These are phyloP conservation scores for Lathyrus tuberosus DNA, from an alignment of 306 rosid species.

Conservation along the genomic window DNA sequence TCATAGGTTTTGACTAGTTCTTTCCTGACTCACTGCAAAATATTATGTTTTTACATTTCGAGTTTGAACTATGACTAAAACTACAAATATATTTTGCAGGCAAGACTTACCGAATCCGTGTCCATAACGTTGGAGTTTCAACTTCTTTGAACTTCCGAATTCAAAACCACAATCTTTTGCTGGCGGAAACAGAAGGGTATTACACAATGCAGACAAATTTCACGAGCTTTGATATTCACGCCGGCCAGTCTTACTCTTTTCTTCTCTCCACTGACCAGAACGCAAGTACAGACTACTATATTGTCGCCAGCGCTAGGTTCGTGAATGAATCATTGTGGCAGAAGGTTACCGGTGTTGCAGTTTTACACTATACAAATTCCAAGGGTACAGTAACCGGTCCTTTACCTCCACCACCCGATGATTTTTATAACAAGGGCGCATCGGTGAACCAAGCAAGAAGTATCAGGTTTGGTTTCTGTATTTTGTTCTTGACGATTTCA, in stretches of 20 bases:
- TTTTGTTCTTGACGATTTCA: conserved; percentile 25
- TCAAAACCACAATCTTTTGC: conserved; percentile 70
- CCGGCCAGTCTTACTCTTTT: conserved; percentile 88
- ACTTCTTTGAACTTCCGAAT: conserved; percentile 86
- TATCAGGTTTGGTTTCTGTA: conserved; percentile 64
- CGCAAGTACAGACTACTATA: conserved; percentile 89
- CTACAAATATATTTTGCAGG: conserved; percentile 58
- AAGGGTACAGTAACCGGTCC: conserved; percentile 82
- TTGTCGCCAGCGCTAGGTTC: conserved; percentile 91
- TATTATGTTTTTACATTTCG: too few relatives aligned
- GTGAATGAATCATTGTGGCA: conserved; percentile 90
- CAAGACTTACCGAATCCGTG: conserved; percentile 77
- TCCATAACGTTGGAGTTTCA: conserved; percentile 86
- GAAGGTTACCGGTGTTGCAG: conserved; percentile 83
- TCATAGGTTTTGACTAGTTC: too few relatives aligned
- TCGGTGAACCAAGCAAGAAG: conserved; percentile 82
- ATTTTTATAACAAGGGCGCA: conserved; percentile 55
- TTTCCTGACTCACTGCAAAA: too few relatives aligned
- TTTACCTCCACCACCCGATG: conserved; percentile 79
- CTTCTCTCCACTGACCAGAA: conserved; percentile 79
- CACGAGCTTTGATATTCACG: conserved; percentile 76
- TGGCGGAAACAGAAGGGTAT: conserved; percentile 81
- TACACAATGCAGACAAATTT: conserved; percentile 71
- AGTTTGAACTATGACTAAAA: conserved; percentile 18
- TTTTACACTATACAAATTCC: conserved; percentile 77